Percentiles rank a stretch among this genome's conserved stretches.
phyloP scores from a whole-genome alignment of 352 stramenopile genomes.

The Phytopythium oedochilum region DNA sequence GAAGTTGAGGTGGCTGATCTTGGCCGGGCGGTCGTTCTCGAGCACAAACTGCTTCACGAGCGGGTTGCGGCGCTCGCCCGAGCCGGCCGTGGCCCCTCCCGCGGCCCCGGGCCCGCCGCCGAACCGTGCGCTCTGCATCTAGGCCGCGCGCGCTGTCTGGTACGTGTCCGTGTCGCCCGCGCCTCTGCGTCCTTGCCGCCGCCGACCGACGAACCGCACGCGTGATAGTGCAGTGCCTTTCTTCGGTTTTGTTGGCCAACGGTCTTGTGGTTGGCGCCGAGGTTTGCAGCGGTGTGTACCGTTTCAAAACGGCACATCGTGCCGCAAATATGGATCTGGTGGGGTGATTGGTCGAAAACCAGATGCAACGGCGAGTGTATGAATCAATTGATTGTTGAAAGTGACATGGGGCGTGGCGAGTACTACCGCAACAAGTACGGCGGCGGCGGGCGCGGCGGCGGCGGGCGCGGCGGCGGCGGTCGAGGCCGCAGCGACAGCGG shows the following conservation, averaged over 20 bases:
- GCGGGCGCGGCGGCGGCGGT: conserved; percentile 12
- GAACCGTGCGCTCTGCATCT: conserved; percentile 35
- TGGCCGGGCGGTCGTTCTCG: conserved; percentile 85
- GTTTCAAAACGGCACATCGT: not conserved
- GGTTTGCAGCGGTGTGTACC: not conserved
- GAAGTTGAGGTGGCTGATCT: conserved; percentile 98
- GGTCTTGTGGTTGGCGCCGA: conserved; percentile 2
- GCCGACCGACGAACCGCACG: not conserved
- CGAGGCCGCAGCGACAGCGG: conserved; percentile 16
- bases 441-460: conserved; percentile 35
- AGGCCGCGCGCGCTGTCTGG: not conserved
- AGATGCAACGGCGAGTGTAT: too few species aligned
- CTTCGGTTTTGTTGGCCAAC: conserved; percentile 3
- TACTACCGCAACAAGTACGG: conserved; percentile 91
- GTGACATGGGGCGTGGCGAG: conserved; percentile 71
- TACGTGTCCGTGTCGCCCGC: not conserved
- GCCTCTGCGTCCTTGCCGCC: not conserved
- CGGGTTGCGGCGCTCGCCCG: conserved; percentile 71
- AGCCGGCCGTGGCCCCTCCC: conserved; percentile 11
- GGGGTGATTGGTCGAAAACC: not conserved
- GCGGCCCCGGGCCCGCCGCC: conserved; percentile 7
- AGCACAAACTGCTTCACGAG: conserved; percentile 89
- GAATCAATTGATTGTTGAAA: not conserved
- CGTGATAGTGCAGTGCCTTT: not conserved
- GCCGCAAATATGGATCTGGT: not conserved